Percentiles rank a stretch among this genome's conserved stretches.
phyloP scores from a whole-genome alignment of 805 yeast species.

The Wickerhamia fluorescens region DNA sequence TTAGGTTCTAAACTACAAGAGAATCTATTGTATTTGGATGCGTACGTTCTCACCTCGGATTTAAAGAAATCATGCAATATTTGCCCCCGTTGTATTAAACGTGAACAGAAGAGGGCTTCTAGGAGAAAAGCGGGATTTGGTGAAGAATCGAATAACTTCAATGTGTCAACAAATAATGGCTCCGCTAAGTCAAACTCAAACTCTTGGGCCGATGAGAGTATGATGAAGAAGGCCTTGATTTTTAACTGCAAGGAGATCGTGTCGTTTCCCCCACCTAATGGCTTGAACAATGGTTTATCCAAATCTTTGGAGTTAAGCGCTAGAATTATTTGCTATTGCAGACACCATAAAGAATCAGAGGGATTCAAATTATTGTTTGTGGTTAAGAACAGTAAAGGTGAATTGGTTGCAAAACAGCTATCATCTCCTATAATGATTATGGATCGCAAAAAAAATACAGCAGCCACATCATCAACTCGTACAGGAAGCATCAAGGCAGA shows the following conservation, averaged over 20 bases:
- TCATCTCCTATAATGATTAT: conserved; percentile 82
- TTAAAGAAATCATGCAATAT: conserved; percentile 52
- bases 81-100: conserved; percentile 81
- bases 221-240: conserved; percentile 75
- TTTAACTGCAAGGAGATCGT: conserved; percentile 88
- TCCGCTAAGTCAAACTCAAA: conserved; percentile 49
- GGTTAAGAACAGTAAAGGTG: conserved; percentile 52
- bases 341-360: conserved; percentile 84
- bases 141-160: conserved; percentile 7
- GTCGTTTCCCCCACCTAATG: conserved; percentile 57
- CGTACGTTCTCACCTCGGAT: conserved; percentile 66
- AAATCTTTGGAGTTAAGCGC: conserved; percentile 48
- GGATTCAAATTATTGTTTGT: conserved; percentile 76
- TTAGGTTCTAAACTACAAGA: conserved; percentile 36
- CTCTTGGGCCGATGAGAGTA: conserved; percentile 67
- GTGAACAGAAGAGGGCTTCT: conserved; percentile 91
- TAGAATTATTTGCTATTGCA: conserved; percentile 89
- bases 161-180: conserved; percentile 11
- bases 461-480: conserved; percentile 14
- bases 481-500: conserved; percentile 15
- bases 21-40: conserved; percentile 62
- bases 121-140: conserved; percentile 69
- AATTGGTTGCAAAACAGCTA: conserved; percentile 62
- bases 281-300: conserved; percentile 22
- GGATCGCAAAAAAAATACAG: conserved; percentile 75